Percentiles rank a stretch among this genome's conserved stretches.
Conservation (phyloP, 2,329 filamentous ascomycete species). For the Corinectria fuckeliana region DNA sequence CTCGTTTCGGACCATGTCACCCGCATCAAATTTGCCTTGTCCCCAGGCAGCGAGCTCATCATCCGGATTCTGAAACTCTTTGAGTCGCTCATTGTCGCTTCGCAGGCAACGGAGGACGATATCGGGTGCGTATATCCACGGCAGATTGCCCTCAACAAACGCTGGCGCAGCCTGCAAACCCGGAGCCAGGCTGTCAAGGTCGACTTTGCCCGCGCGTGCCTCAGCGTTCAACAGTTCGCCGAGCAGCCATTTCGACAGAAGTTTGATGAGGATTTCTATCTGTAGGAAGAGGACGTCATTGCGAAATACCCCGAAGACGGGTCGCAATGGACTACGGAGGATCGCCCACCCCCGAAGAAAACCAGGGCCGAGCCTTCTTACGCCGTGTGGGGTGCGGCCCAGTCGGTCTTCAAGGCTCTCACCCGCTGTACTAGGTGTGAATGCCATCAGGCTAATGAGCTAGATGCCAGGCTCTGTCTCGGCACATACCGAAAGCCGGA, state of each 20-base stretch:
- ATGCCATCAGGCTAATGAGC: constrained; percentile 7
- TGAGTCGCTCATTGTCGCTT: background rate
- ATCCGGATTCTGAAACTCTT: background rate
- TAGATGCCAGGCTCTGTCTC: constrained; percentile 5
- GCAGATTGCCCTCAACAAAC: background rate
- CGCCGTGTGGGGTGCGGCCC: constrained; percentile 4
- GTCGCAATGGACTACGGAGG: background rate
- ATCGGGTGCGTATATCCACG: background rate
- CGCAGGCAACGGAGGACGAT: background rate
- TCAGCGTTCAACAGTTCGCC: background rate
- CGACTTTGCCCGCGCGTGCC: background rate
- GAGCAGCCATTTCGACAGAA: background rate
- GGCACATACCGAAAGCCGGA: constrained; percentile 16
- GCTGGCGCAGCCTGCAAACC: background rate
- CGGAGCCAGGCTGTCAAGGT: background rate
- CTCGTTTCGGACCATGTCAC: background rate
- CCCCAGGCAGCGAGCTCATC: background rate
- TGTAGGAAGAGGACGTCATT: background rate
- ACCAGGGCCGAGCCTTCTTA: constrained; percentile 8
- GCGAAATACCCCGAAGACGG: background rate
- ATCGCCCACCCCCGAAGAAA: background rate
- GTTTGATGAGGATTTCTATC: background rate
- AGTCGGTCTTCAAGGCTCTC: constrained; percentile 17
- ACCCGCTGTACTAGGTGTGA: background rate
- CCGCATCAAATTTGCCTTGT: background rate